These are phyloP conservation scores for Suillus tomentosus DNA, from an alignment of 768 basidiomycete genomes.

Conservation along the genomic window DNA sequence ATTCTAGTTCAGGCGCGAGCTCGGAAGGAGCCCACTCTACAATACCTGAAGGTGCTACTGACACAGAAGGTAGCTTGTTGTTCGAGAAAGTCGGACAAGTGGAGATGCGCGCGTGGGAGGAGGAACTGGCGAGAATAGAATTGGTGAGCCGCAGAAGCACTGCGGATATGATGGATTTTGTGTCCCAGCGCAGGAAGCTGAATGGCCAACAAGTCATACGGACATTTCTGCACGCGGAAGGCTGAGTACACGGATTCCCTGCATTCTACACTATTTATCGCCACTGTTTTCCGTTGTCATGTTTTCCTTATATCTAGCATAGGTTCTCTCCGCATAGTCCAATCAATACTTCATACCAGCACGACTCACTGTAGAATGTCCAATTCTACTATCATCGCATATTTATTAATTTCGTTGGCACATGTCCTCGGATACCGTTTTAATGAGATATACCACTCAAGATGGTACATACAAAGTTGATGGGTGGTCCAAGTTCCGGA, in stretches of 20 bases:
- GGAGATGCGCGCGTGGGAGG: slow-evolving; percentile 72
- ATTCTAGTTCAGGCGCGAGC: slow-evolving; percentile 36
- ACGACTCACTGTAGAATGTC: slow-evolving; percentile 8
- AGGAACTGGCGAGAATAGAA: slow-evolving; percentile 74
- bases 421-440: neutral
- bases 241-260: slow-evolving; percentile 21
- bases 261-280: slow-evolving; percentile 8
- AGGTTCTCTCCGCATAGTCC: neutral
- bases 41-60: slow-evolving; percentile 21
- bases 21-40: slow-evolving; percentile 50
- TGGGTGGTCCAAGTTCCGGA: neutral
- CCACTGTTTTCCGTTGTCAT: neutral
- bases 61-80: slow-evolving; percentile 21
- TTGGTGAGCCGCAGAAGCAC: slow-evolving; percentile 52
- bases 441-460: neutral
- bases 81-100: slow-evolving; percentile 32
- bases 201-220: slow-evolving; percentile 26
- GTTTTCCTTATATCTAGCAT: slow-evolving; percentile 7
- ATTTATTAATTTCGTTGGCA: neutral
- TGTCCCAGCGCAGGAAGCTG: slow-evolving; percentile 30
- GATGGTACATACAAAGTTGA: neutral
- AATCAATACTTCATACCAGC: slow-evolving; percentile 9
- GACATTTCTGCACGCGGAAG: slow-evolving; percentile 24
- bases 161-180: slow-evolving; percentile 38
- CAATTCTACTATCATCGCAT: slow-evolving; percentile 10